Evolutionary conservation across 169 alveolate species (phyloP).

Genomic region (Plasmodium ovale): DNA sequence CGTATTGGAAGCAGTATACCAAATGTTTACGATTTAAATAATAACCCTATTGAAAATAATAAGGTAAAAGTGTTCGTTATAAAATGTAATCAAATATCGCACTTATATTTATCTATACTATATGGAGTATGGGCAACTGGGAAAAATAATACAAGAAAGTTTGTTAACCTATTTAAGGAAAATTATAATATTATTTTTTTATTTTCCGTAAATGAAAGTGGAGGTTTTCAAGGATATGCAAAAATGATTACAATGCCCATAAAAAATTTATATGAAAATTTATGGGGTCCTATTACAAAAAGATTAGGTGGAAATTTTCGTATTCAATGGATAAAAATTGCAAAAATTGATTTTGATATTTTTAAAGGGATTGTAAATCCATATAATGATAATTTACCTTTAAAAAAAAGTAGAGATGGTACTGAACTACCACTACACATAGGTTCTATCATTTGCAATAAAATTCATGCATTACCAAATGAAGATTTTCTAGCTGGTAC

Average conservation of each 20-base stretch:
- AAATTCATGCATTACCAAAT: constrained; percentile 41
- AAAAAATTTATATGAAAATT: constrained; percentile 78
- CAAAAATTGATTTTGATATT: constrained; percentile 84
- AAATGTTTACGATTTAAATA: constrained; percentile 34
- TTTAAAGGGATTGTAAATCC: constrained; percentile 83
- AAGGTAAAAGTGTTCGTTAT: constrained; percentile 82
- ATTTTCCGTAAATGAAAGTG: constrained; percentile 88
- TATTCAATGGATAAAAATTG: constrained; percentile 88
- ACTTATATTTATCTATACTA: constrained; percentile 82
- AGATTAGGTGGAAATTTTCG: constrained; percentile 88
- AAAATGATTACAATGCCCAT: constrained; percentile 84
- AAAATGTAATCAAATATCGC: constrained; percentile 84
- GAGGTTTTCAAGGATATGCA: constrained; percentile 90
- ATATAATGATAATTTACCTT: constrained; percentile 85
- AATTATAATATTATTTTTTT: constrained; percentile 84
- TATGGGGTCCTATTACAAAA: constrained; percentile 85
- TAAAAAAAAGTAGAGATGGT: constrained; percentile 88
- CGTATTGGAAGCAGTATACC: constrained; percentile 29
- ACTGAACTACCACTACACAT: constrained; percentile 85
- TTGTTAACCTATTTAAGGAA: constrained; percentile 77
- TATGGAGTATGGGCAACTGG: constrained; percentile 90
- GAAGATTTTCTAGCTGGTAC: constrained; percentile 72
- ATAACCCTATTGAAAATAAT: constrained; percentile 2
- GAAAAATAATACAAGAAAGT: constrained; percentile 78
- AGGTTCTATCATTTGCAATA: constrained; percentile 81